Percentiles rank a stretch among this genome's conserved stretches.
Evolutionary conservation across 805 yeast genomes (phyloP).

Genomic region (Yarrowia divulgata): DNA sequence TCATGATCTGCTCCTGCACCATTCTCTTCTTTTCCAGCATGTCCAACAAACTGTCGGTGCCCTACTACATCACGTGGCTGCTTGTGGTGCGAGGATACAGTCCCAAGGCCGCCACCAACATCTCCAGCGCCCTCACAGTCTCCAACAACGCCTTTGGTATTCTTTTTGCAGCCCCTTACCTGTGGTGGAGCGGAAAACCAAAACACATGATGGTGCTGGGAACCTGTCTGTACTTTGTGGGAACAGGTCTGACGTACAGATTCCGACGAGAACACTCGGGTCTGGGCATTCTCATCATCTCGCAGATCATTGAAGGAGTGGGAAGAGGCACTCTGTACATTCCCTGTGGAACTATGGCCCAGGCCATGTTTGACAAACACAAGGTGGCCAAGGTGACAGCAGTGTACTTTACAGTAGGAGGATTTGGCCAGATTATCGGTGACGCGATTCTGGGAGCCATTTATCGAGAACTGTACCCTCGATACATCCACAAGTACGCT

Average conservation of each 20-base stretch:
- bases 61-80: conserved; percentile 31
- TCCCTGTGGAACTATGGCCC: conserved; percentile 27
- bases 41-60: conserved; percentile 9
- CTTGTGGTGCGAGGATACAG: conserved; percentile 17
- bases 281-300: conserved; percentile 1
- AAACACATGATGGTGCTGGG: conserved; percentile 21
- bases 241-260: conserved; percentile 13
- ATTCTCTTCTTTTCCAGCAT: conserved; percentile 5
- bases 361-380: conserved; percentile 24
- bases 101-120: conserved; percentile 16
- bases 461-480: conserved; percentile 6
- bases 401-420: conserved; percentile 15
- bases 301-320: conserved; percentile 4
- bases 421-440: conserved; percentile 21
- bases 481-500: conserved; percentile 10
- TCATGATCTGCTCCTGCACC: conserved; percentile 13
- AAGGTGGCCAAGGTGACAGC: conserved; percentile 22
- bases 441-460: conserved; percentile 19
- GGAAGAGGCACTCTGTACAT: conserved; percentile 28
- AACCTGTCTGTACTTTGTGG: conserved; percentile 2
- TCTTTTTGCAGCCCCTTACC: conserved; percentile 11
- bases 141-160: conserved; percentile 6
- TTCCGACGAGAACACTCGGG: background rate
- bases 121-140: background rate
- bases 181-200: conserved; percentile 22